Conservation (phyloP, 192 early-diverging fungal species). For the Coemansia sp. region DNA sequence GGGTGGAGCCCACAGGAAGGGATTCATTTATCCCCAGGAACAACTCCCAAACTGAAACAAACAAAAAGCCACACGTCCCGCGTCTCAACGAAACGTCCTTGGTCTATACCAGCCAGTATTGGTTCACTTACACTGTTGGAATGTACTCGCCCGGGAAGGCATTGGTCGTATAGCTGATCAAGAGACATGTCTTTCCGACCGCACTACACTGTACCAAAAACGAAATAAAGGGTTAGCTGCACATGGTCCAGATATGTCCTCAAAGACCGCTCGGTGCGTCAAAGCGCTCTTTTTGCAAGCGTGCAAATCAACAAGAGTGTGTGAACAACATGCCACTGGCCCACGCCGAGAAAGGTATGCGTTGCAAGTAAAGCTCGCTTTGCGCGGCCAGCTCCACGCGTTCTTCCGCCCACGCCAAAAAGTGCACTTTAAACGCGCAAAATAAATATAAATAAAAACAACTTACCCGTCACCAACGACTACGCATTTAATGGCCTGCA, state of each 20-base stretch:
- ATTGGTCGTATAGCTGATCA: slow-evolving; percentile 99
- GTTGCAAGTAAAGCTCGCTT: too few relatives aligned
- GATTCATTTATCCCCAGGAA: neutral
- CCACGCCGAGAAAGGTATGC: too few relatives aligned
- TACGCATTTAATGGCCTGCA: slow-evolving; percentile 90
- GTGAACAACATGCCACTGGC: neutral
- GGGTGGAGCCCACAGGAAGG: neutral
- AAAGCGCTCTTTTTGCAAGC: neutral
- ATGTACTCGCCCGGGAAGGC: slow-evolving; percentile 99
- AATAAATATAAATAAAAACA: neutral
- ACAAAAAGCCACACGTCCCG: neutral
- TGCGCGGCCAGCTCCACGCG: neutral
- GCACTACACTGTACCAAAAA: slow-evolving; percentile 59
- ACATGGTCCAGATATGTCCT: neutral
- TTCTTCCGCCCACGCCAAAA: neutral
- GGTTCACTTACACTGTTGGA: slow-evolving; percentile 88
- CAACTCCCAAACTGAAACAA: neutral
- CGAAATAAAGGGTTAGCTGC: slow-evolving; percentile 2
- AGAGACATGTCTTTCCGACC: slow-evolving; percentile 92
- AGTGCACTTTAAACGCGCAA: neutral
- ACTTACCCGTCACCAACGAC: slow-evolving; percentile 83
- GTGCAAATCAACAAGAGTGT: neutral
- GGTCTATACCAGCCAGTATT: too few relatives aligned
- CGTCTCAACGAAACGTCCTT: too few relatives aligned
- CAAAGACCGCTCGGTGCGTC: neutral